These are phyloP conservation scores for Stipa capillata DNA, from an alignment of 176 grass and related monocot genomes.

Conservation along the genomic window DNA sequence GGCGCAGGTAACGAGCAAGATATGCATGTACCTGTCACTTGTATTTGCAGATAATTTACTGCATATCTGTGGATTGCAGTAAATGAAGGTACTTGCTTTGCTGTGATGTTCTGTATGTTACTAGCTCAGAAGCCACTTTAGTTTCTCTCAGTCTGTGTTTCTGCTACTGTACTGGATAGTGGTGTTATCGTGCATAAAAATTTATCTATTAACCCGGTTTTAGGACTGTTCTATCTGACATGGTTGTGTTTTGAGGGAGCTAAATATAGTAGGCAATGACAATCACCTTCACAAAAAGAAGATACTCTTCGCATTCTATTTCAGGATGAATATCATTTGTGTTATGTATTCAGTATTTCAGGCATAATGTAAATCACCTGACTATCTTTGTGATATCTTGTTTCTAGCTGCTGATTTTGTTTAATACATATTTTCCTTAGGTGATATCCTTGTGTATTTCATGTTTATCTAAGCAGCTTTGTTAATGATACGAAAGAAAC, in stretches of 20 bases:
- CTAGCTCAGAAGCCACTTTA: background rate
- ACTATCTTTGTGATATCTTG: background rate
- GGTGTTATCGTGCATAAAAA: background rate
- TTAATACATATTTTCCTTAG: too few species aligned
- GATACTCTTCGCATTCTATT: background rate
- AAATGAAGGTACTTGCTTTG: background rate
- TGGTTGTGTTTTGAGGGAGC: background rate
- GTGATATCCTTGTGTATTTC: background rate
- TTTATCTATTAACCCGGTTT: background rate
- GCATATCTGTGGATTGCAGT: background rate
- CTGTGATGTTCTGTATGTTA: background rate
- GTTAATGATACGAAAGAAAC: background rate
- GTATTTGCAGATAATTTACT: background rate
- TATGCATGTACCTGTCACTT: background rate
- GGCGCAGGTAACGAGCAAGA: slow-evolving; percentile 19
- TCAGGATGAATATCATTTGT: background rate
- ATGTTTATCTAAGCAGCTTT: too few species aligned
- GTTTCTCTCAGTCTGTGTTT: background rate
- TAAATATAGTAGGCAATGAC: background rate
- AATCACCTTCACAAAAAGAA: background rate
- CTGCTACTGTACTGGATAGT: background rate
- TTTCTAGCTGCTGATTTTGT: background rate
- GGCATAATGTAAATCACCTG: background rate
- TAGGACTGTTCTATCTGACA: background rate
- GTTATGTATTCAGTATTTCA: background rate